Evolutionary conservation across 208 protist genomes (phyloP), one percentile per base, ranked within the genome.

Genomic region (Borovskyia barvae): DNA sequence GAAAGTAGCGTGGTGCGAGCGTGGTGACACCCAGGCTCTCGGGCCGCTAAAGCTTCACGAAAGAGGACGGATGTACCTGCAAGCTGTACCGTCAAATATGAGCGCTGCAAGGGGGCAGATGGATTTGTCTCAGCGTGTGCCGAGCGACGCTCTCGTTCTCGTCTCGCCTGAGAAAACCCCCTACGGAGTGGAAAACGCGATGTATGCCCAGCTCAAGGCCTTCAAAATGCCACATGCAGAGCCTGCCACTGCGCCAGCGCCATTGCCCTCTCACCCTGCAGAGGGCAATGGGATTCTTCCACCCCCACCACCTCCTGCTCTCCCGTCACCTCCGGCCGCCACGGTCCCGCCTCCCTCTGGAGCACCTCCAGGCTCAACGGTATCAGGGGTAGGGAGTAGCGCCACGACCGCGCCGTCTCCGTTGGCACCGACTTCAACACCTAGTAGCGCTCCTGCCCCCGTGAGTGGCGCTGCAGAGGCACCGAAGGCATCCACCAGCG

Each of bases 11-110:
- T 19, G 39, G 5, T 19, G 42, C 5, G 9, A n/a, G 15, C 3
- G 12, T 17, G 9, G 29, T 6, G 35, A 37, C n/a, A 8, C 28
- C 0, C 54, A 43, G 25, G 22, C 47, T 2, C 40, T 70, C 2
- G 39, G 15, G 20, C 17, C 54, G 28, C 39, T 69, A 5, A 11
- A 2, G 11, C 29, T 42, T 14, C 46, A 47, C 2, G 63, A 70
- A 9, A 11, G 7, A 3, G 39, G 61, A 32, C 52, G 58, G 22
- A 70, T 70, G 63, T 55, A 24, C 37, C 54, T 70, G 30, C 47
- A 52, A 42, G 20, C 28, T n/a, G 29, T 40, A 9, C 32, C 48
- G 5, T 63, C 39, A 14, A 70, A 54, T 43, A 36, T 57, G 6
- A 11, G 19, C 26, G 15, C 37, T 3, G 33, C 33, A 39, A 14